These are phyloP conservation scores for Corrigiola litoralis DNA, from an alignment of 179 eudicot genomes.

Conservation along the genomic window DNA sequence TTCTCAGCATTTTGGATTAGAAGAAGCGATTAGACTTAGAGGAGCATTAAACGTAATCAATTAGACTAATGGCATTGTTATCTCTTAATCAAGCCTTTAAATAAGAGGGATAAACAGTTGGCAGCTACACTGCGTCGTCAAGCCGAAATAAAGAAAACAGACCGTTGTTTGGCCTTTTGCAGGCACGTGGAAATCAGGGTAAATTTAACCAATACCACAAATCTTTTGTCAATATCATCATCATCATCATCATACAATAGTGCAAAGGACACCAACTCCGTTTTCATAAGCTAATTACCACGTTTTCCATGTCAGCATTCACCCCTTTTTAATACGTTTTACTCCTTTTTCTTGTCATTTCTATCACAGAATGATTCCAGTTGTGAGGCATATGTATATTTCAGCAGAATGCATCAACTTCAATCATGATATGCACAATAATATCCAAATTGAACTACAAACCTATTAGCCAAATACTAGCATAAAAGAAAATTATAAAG, in stretches of 20 bases:
- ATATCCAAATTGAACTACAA: too few relatives aligned
- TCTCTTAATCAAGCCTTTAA: neutral
- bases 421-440: too few relatives aligned
- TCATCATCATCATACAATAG: neutral
- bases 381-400: neutral
- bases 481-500: too few relatives aligned
- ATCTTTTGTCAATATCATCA: constrained; percentile 1
- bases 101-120: too few relatives aligned
- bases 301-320: neutral
- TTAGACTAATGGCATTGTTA: too few relatives aligned
- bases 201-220: neutral
- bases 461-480: too few relatives aligned
- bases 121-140: too few relatives aligned
- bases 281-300: neutral
- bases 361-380: neutral
- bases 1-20: too few relatives aligned
- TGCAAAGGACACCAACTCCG: neutral
- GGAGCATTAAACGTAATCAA: too few relatives aligned
- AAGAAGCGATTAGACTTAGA: too few relatives aligned
- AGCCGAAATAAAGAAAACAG: neutral
- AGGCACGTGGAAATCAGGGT: neutral
- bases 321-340: too few relatives aligned
- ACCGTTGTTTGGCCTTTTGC: neutral
- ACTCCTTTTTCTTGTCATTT: neutral
- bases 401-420: too few relatives aligned